These are phyloP conservation scores for Eucalyptus pauciflora DNA, from an alignment of 345 rosid genomes.

Conservation along the genomic window DNA sequence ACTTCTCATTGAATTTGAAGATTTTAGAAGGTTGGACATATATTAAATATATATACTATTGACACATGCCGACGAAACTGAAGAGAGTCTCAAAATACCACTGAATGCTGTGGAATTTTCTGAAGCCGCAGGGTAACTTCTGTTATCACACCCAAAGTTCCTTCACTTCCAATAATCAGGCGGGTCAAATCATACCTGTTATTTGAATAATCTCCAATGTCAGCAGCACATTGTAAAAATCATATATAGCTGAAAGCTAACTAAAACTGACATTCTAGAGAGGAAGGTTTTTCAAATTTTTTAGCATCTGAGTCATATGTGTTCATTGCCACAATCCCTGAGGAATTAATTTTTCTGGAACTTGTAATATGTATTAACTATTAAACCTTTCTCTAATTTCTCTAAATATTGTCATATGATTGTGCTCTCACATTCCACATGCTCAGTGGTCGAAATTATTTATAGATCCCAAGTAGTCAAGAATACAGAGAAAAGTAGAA, in stretches of 20 bases:
- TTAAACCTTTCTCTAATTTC: neutral
- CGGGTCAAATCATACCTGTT: conserved; percentile 87
- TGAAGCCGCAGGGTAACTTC: conserved; percentile 88
- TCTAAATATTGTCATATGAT: neutral
- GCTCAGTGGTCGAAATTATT: neutral
- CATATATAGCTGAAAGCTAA: neutral
- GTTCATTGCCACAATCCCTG: neutral
- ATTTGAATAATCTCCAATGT: neutral
- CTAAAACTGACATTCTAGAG: neutral
- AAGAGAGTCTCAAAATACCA: conserved; percentile 30
- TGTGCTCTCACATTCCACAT: neutral
- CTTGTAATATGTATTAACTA: neutral
- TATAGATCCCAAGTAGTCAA: neutral
- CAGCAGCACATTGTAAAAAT: neutral
- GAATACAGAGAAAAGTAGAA: neutral
- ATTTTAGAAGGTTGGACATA: neutral
- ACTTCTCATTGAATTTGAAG: neutral
- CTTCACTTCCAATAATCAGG: conserved; percentile 88
- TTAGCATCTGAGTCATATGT: neutral
- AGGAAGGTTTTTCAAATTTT: neutral
- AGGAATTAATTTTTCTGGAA: neutral
- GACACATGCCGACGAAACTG: neutral
- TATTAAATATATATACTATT: neutral
- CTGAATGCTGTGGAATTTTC: conserved; percentile 83
- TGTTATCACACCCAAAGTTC: conserved; percentile 80